phyloP scores from a whole-genome alignment of 208 protist species.

The Cochliopodium minus region DNA sequence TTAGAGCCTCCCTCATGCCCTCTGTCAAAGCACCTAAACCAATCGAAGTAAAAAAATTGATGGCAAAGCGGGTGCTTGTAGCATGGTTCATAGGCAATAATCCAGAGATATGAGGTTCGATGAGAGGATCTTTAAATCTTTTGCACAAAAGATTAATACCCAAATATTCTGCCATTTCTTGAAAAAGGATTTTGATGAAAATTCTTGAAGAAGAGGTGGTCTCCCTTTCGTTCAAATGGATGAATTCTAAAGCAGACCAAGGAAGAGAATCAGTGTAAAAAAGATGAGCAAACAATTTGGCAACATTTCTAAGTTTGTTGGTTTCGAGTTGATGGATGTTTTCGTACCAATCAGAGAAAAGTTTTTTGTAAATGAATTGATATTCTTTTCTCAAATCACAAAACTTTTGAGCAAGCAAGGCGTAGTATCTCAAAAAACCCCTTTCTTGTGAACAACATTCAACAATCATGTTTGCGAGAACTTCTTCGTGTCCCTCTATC shows the following conservation, averaged over 20 bases:
- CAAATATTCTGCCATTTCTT: slow-evolving; percentile 39
- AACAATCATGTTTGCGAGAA: slow-evolving; percentile 86
- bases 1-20: not conserved
- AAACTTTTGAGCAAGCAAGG: slow-evolving; percentile 77
- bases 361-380: slow-evolving; percentile 56
- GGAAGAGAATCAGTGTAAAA: slow-evolving; percentile 74
- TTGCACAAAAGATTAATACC: slow-evolving; percentile 26
- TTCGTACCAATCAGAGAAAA: slow-evolving; percentile 66
- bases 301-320: slow-evolving; percentile 88
- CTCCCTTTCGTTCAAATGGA: slow-evolving; percentile 50
- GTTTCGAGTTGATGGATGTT: slow-evolving; percentile 74
- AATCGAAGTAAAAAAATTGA: slow-evolving; percentile 81
- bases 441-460: slow-evolving; percentile 89
- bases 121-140: slow-evolving; percentile 36
- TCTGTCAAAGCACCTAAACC: slow-evolving; percentile 45
- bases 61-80: slow-evolving; percentile 63
- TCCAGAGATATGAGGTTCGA: slow-evolving; percentile 33
- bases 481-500: slow-evolving; percentile 3
- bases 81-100: slow-evolving; percentile 60
- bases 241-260: slow-evolving; percentile 53
- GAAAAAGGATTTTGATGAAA: slow-evolving; percentile 68
- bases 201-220: slow-evolving; percentile 66
- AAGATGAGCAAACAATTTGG: slow-evolving; percentile 85
- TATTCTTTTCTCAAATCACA: slow-evolving; percentile 71
- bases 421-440: slow-evolving; percentile 82